Evolutionary conservation across 106 monocot species (phyloP), one percentile per base, ranked within the genome.

Genomic region (Agapanthus africanus): DNA sequence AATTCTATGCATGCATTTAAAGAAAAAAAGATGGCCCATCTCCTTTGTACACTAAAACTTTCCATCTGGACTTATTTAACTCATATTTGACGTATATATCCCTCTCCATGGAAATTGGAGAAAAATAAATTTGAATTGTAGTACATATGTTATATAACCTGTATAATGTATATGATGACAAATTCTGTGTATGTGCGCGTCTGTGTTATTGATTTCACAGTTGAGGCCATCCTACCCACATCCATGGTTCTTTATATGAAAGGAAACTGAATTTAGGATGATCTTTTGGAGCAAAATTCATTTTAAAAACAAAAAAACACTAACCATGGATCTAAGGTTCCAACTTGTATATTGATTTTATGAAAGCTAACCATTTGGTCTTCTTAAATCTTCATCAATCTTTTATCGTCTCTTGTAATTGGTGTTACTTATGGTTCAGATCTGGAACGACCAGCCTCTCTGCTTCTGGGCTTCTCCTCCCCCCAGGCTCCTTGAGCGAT

Each of bases 361-460:
- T 1, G 7, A 11, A 9, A 56, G 2, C 30, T 56, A 9, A 28
- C 3, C 30, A 56, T 28, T 52, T 56, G n/a, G 23, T 25, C 25
- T 2, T 56, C 56, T 56, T 30, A 56, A 35, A 61, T 4, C 35
- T 61, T 60, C 6, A 18, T 61, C 1, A 16, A 16, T 4, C 15
- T 56, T 32, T 35, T 54, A 22, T 6, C 37, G 7, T 2, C 54
- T 10, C 14, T 36, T 34, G n/a, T 56, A 19, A 33, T 35, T 69
- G 21, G 39, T 59, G 36, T 60, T 31, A 41, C 59, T 27, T 19
- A 13, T 71, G 36, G 37, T 74, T 36, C 78, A 95, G 95, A 76
- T 77, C 85, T 23, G 95, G 91, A 37, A 69, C 39, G 52, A 95
- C 95, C 0, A 74, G 84, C 21, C 83, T 95, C 27, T 95, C 95